Percentiles rank a stretch among this genome's conserved stretches.
Evolutionary conservation across 805 yeast species (phyloP).

Genomic region (Jamesozyma spencerorum): DNA sequence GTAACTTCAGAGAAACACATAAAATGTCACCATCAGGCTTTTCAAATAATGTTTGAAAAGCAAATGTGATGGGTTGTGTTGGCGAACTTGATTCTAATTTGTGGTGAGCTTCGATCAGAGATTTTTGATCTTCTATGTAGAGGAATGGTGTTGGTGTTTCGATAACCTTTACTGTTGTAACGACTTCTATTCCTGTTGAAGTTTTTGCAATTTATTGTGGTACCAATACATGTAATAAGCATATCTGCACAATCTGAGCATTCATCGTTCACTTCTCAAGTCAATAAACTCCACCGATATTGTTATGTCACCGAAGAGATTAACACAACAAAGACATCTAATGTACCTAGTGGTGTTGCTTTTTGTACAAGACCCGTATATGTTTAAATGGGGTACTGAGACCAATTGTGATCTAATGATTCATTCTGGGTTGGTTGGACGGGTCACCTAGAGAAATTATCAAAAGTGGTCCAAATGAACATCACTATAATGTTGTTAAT

Average conservation of each 20-base stretch:
- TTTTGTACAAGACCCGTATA: slow-evolving; percentile 61
- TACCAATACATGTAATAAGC: no score
- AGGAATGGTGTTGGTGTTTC: no score
- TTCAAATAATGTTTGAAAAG: slow-evolving; percentile 62
- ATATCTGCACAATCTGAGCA: no score
- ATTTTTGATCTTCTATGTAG: no score
- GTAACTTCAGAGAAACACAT: slow-evolving; percentile 3
- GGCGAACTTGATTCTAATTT: no score
- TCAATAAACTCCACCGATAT: slow-evolving; percentile 32
- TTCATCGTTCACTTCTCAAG: slow-evolving; percentile 35
- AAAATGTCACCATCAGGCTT: slow-evolving; percentile 58
- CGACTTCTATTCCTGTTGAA: no score
- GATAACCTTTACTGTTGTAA: no score
- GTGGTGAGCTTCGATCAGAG: no score
- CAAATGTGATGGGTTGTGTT: no score
- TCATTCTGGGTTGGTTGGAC: slow-evolving; percentile 82
- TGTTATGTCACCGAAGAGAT: slow-evolving; percentile 63
- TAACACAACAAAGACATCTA: slow-evolving; percentile 70
- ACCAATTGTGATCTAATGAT: slow-evolving; percentile 52
- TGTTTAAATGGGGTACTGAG: slow-evolving; percentile 63
- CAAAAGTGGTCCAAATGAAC: background rate
- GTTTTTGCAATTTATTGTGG: no score
- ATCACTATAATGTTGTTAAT: slow-evolving; percentile 1
- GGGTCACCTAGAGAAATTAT: slow-evolving; percentile 40
- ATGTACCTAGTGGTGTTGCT: slow-evolving; percentile 85